These are phyloP conservation scores for Paecilomyces sp. DNA, from an alignment of 2,329 filamentous ascomycete species.

Conservation along the genomic window DNA sequence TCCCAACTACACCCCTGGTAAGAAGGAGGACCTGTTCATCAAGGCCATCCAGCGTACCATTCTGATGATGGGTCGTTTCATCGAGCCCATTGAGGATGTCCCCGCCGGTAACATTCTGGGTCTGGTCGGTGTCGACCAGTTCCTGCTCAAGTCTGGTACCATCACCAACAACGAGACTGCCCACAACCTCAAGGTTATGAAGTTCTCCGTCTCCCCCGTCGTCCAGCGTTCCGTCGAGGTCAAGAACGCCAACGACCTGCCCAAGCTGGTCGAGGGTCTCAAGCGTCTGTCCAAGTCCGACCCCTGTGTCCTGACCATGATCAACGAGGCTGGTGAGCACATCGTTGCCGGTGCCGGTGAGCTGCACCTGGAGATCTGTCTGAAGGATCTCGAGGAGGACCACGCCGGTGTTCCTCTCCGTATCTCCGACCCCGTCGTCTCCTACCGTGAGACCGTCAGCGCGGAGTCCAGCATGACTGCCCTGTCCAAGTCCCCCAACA, in stretches of 20 bases:
- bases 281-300: constrained; percentile 99
- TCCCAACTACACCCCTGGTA: constrained; percentile 95
- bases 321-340: constrained; percentile 93
- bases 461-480: constrained; percentile 85
- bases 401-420: constrained; percentile 97
- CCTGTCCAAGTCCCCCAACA: constrained; percentile 99
- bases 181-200: constrained; percentile 99
- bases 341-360: constrained; percentile 98
- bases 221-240: constrained; percentile 98
- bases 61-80: constrained; percentile 99
- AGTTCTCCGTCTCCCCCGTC: constrained; percentile 99
- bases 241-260: constrained; percentile 99
- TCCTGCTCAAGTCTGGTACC: constrained; percentile 99
- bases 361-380: constrained; percentile 98
- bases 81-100: constrained; percentile 98
- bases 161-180: constrained; percentile 94
- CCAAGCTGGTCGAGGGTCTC: constrained; percentile 99
- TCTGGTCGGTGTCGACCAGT: constrained; percentile 99
- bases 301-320: constrained; percentile 89
- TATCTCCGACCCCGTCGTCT: constrained; percentile 95
- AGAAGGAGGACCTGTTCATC: constrained; percentile 98
- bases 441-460: constrained; percentile 94
- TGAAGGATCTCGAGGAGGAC: constrained; percentile 99
- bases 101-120: constrained; percentile 99
- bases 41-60: constrained; percentile 99